Evolutionary conservation across 108 stramenopile species (phyloP), one percentile per base, ranked within the genome.

Genomic region (Skeletonema costatum): DNA sequence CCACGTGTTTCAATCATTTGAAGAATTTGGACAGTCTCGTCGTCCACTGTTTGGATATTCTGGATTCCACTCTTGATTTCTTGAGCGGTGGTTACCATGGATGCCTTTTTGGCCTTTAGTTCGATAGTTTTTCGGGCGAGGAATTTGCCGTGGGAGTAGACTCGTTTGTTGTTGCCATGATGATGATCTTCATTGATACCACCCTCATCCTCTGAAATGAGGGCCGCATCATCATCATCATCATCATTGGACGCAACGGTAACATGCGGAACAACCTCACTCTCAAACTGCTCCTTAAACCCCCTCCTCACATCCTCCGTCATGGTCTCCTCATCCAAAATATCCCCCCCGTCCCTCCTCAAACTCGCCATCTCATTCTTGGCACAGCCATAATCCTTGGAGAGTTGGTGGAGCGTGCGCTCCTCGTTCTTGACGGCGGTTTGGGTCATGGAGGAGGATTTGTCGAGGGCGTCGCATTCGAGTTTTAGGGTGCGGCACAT

Each of bases 351-450:
- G 17, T 70, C 84, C 8, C 83, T 76, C 12, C 83, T 71, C 19
- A 76, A 73, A 17, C 71, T 63, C 12, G 75, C 65, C 73, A 85
- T 85, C 25, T 78, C 78, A 10, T 68, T 69, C 19, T 82, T 70
- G 8, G 77, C 73, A 32, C 70, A 78, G 36, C 64, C 63, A 16
- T 79, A 64, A 21, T 87, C 81, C 42, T 85, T 85, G 17, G 70
- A 69, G 65, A 87, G 85, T 60, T 75, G 79, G 32, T 68, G 73
- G 35, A 85, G 79, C 2, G 87, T 75, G 3, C 87, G 76, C 60
- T 77, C 76, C 59, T 77, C 76, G 61, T 51, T 38, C 60, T 64
- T 69, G 32, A 77, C 68, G 19, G 17, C 51, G 13, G 46, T 36
- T 31, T 58, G 8, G 17, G 48, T 21, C 19, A 21, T 62, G 1